phyloP scores from a whole-genome alignment of 257 asterid species.

The Ehretia macrophylla region DNA sequence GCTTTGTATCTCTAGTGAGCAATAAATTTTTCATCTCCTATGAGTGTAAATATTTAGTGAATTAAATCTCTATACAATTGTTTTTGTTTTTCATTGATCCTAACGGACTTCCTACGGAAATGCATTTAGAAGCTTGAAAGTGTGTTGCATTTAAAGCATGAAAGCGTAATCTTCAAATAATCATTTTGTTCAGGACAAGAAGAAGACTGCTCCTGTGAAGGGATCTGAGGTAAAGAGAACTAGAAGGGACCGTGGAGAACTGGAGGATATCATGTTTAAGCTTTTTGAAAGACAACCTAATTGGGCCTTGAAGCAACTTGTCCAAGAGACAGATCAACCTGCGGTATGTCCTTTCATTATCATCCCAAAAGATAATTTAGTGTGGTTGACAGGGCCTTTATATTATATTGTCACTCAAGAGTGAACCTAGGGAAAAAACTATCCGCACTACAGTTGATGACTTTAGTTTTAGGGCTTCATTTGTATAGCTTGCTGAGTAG shows the following conservation, averaged over 20 bases:
- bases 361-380: neutral
- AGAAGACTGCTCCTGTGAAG: conserved; percentile 68
- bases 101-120: no score
- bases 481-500: no score
- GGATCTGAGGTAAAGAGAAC: conserved; percentile 80
- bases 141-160: no score
- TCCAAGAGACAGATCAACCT: conserved; percentile 92
- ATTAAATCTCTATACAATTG: no score
- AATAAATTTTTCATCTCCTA: neutral
- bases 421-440: neutral
- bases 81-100: no score
- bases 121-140: no score
- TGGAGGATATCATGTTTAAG: conserved; percentile 93
- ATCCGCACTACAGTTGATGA: neutral
- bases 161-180: no score
- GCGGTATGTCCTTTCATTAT: conserved; percentile 48
- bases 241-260: conserved; percentile 86
- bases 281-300: conserved; percentile 89
- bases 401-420: neutral
- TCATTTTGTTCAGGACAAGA: conserved; percentile 62
- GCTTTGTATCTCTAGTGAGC: neutral
- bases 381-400: neutral
- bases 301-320: conserved; percentile 90
- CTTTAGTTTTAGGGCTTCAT: neutral
- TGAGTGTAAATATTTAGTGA: neutral